Evolutionary conservation across 164 flowering plant species (phyloP).

Genomic region (Euptelea pleiosperma): DNA sequence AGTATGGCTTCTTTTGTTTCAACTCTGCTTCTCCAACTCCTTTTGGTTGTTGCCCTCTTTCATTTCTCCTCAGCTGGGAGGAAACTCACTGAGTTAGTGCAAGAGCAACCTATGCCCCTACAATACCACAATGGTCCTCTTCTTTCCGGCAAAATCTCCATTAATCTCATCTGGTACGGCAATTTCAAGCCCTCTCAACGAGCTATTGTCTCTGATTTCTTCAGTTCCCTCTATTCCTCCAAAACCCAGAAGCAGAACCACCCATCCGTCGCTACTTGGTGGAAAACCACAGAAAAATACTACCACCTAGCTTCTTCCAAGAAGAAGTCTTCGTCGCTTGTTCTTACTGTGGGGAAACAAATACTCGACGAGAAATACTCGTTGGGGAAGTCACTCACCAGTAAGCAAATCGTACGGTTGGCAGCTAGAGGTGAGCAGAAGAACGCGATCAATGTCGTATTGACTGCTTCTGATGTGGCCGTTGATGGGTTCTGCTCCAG

Average conservation of each 20-base stretch:
- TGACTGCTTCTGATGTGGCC: slow-evolving; percentile 28
- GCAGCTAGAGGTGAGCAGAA: slow-evolving; percentile 38
- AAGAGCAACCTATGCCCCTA: slow-evolving; percentile 26
- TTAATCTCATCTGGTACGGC: slow-evolving; percentile 65
- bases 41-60: slow-evolving; percentile 6
- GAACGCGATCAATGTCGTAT: slow-evolving; percentile 50
- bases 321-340: slow-evolving; percentile 22
- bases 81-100: slow-evolving; percentile 10
- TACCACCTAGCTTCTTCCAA: slow-evolving; percentile 4
- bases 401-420: slow-evolving; percentile 30
- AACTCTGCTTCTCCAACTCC: background rate
- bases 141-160: slow-evolving; percentile 41
- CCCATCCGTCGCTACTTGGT: slow-evolving; percentile 39
- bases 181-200: slow-evolving; percentile 48
- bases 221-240: slow-evolving; percentile 37
- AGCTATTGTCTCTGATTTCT: slow-evolving; percentile 51
- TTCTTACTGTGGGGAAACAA: slow-evolving; percentile 37
- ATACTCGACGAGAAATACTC: slow-evolving; percentile 48
- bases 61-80: slow-evolving; percentile 4
- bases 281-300: slow-evolving; percentile 29
- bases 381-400: slow-evolving; percentile 51
- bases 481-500: slow-evolving; percentile 28
- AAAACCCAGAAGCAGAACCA: slow-evolving; percentile 4
- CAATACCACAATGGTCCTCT: slow-evolving; percentile 60
- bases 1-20: slow-evolving; percentile 1